These are phyloP conservation scores for Bipolaris oryzae DNA, from an alignment of 2,329 filamentous ascomycete genomes.

Conservation along the genomic window DNA sequence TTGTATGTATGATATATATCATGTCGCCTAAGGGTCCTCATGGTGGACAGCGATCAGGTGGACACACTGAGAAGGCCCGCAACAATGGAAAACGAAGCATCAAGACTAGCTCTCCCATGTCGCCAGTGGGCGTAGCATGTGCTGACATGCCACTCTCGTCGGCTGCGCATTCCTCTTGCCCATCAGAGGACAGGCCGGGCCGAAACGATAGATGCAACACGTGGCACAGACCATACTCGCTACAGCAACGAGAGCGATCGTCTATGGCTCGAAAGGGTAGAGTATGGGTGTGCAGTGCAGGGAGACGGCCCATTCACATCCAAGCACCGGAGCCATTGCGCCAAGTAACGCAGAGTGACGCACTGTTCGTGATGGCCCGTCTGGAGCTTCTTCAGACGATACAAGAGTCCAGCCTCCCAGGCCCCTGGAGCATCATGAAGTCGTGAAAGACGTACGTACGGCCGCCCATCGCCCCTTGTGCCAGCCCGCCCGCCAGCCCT, in stretches of 20 bases:
- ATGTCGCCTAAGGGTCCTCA: no score
- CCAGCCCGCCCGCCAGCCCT: constrained; percentile 1
- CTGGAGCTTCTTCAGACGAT: neutral
- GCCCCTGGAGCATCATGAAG: constrained; percentile 2
- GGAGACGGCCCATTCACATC: constrained; percentile 20
- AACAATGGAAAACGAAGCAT: no score
- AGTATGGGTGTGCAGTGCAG: constrained; percentile 15
- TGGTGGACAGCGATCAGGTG: neutral
- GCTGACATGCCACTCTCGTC: neutral
- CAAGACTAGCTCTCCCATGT: no score
- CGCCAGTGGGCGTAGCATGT: neutral
- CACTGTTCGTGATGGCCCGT: constrained; percentile 6
- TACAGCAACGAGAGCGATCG: constrained; percentile 5
- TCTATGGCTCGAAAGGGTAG: constrained; percentile 15
- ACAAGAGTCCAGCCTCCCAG: neutral
- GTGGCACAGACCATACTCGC: constrained; percentile 12
- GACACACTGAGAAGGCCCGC: no score
- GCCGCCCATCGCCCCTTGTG: constrained; percentile 7
- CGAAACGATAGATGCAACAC: constrained; percentile 14
- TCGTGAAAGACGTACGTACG: neutral
- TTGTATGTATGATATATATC: no score
- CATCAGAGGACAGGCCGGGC: neutral
- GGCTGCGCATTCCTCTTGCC: neutral
- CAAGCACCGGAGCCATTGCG: constrained; percentile 17
- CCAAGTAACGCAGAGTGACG: constrained; percentile 25